Base-by-base conservation (phyloP, 139 green algal genomes). In the Volvox reticuliferus region DNA sequence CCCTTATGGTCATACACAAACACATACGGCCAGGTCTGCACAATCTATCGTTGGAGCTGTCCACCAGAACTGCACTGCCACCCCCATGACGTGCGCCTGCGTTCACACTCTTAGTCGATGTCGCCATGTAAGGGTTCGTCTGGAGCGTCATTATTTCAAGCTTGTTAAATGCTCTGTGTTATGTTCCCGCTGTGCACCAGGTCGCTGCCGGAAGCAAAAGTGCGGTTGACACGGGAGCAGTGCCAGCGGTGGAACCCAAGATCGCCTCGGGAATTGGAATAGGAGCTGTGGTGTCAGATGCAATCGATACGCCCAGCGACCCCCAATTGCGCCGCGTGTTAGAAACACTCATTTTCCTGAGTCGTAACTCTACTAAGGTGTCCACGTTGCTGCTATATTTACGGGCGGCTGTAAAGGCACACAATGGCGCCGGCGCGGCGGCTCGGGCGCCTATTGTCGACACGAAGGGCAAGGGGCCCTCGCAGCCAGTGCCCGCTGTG, bases 391-490 rank as follows among this genome's bases (percentile, higher is more conserved):
- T 89, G 85, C 85, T 89, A 0, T 71, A 61, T 50, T 30, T 89
- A 0, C 85, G 85, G 2, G 69, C 85, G 3, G 79, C 79, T n/a
- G 24, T 12, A 28, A 86, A 86, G 24, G 28, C 44, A 1, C 17
- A 24, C 1, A 67, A 18, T 0, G 63, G 12, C n/a, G 69, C 67
- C 20, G 68, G 19, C 26, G 82, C 50, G 0, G 36, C 85, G 17
- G 55, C n/a, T 20, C 61, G 50, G 3, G 62, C n/a, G 30, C 21
- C 33, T 24, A 50, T 26, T 13, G 77, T 26, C 79, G 86, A 93
- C 61, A 73, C 37, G 67, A 87, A 90, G 71, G 86, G 86, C 86
- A 90, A 90, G 86, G 86, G 73, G 44, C 20, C 75, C 6, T 55
- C 50, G 22, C 24, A 14, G 50, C 32, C 86, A 28, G 3, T 69